Conservation (phyloP, 2,329 filamentous ascomycete genomes). For the Atkinsonella hypoxylon region DNA sequence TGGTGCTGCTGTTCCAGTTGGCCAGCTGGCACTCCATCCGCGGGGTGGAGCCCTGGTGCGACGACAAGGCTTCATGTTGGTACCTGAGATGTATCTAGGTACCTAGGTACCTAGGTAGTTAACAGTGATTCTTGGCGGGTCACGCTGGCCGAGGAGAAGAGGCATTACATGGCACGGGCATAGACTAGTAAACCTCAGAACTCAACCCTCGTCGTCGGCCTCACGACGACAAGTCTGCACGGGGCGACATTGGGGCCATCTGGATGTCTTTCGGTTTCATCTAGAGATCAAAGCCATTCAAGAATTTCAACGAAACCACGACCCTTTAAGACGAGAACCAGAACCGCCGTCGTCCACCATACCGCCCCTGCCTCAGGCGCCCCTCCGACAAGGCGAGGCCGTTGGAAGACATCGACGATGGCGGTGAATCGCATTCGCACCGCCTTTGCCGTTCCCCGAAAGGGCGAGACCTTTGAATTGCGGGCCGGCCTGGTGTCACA, state of each 20-base stretch:
- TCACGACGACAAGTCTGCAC: not conserved
- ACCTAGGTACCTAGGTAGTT: too few relatives aligned
- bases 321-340: not conserved
- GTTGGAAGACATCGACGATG: conserved; percentile 41
- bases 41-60: not conserved
- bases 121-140: too few relatives aligned
- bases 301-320: not conserved
- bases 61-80: too few relatives aligned
- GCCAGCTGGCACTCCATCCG: not conserved
- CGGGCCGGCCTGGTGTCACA: conserved; percentile 92
- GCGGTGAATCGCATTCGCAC: conserved; percentile 93
- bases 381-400: conserved; percentile 14
- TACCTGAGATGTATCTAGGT: too few relatives aligned
- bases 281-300: not conserved
- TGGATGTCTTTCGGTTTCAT: not conserved
- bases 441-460: conserved; percentile 84
- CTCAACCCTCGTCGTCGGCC: not conserved
- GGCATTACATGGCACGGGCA: too few relatives aligned
- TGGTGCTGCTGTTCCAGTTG: too few relatives aligned
- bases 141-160: not conserved
- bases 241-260: conserved; percentile 1
- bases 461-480: conserved; percentile 97
- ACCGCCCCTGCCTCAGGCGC: conserved; percentile 10
- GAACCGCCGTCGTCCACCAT: conserved; percentile 4
- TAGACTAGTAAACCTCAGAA: not conserved